Conservation (phyloP, 208 protist genomes). For the Spongospora subterranea region DNA sequence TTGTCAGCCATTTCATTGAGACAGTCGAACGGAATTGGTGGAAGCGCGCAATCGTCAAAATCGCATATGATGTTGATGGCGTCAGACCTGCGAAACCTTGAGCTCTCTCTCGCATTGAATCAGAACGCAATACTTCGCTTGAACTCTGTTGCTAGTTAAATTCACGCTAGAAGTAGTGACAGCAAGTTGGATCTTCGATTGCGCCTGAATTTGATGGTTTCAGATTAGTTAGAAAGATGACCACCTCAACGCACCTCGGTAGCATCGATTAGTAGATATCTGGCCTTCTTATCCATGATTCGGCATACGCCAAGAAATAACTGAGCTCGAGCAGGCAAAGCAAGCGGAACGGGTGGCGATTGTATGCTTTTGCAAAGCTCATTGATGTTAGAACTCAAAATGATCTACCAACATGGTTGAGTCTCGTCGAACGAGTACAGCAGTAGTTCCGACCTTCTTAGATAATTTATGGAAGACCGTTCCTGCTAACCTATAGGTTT, state of each 20-base stretch:
- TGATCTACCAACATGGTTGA: not conserved
- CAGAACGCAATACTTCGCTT: too few species aligned
- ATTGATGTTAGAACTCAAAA: not conserved
- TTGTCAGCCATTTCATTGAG: not conserved
- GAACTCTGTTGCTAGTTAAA: slow-evolving; percentile 1
- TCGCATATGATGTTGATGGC: slow-evolving; percentile 6
- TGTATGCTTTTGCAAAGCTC: slow-evolving; percentile 30
- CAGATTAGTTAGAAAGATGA: not conserved
- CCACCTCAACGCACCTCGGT: not conserved
- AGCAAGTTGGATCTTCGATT: slow-evolving; percentile 23
- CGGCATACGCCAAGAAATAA: slow-evolving; percentile 45
- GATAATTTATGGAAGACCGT: slow-evolving; percentile 45
- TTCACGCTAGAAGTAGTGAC: not conserved
- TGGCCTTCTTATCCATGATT: slow-evolving; percentile 40
- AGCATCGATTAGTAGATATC: slow-evolving; percentile 20
- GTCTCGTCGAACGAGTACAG: not conserved
- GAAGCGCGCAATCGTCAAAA: not conserved
- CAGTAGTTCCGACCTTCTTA: slow-evolving; percentile 10
- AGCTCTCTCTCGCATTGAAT: not conserved
- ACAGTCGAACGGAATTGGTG: slow-evolving; percentile 32
- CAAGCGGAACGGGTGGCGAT: slow-evolving; percentile 6
- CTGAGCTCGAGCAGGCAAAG: slow-evolving; percentile 1
- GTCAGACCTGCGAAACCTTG: slow-evolving; percentile 1
- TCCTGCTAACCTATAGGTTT: not conserved
- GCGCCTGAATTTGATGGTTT: not conserved